Conservation (phyloP, 1,284 basidiomycete species). For the Quambalaria eucalypti region DNA sequence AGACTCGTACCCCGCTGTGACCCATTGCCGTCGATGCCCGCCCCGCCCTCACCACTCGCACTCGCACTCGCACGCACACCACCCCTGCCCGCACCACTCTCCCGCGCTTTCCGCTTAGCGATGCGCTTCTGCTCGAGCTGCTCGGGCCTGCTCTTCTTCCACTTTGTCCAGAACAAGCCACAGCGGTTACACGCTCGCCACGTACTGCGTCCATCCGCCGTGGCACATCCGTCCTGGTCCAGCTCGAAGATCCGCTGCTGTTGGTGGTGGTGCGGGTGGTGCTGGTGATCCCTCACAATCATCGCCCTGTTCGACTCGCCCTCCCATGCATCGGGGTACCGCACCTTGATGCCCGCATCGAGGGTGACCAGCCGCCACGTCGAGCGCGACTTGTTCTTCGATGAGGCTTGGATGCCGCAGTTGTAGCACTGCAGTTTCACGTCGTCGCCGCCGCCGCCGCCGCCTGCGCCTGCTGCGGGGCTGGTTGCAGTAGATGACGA, state of each 20-base stretch:
- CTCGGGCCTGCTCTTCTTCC: conserved; percentile 22
- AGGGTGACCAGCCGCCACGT: conserved; percentile 34
- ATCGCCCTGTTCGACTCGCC: neutral
- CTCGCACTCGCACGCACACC: too few species aligned
- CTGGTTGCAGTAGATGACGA: too few species aligned
- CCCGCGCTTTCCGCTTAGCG: neutral
- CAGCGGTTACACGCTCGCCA: conserved; percentile 42
- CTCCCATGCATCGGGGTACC: conserved; percentile 10
- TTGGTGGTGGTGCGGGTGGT: too few species aligned
- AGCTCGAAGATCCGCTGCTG: neutral
- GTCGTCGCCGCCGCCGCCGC: neutral
- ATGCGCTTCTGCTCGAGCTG: conserved; percentile 4
- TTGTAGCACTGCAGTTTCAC: conserved; percentile 32
- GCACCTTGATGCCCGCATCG: conserved; percentile 18
- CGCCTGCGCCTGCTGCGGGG: too few species aligned
- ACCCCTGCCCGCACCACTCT: neutral
- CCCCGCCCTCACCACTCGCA: too few species aligned
- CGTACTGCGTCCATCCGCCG: neutral
- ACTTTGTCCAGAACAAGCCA: conserved; percentile 37
- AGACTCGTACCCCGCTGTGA: too few species aligned
- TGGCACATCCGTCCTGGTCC: neutral
- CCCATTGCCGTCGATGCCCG: too few species aligned
- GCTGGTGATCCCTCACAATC: neutral
- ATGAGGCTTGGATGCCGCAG: too few species aligned
- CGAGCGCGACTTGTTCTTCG: conserved; percentile 10